Evolutionary conservation across 371 early-diverging fungal genomes (phyloP).

Genomic region (Mucor lusitanicus): DNA sequence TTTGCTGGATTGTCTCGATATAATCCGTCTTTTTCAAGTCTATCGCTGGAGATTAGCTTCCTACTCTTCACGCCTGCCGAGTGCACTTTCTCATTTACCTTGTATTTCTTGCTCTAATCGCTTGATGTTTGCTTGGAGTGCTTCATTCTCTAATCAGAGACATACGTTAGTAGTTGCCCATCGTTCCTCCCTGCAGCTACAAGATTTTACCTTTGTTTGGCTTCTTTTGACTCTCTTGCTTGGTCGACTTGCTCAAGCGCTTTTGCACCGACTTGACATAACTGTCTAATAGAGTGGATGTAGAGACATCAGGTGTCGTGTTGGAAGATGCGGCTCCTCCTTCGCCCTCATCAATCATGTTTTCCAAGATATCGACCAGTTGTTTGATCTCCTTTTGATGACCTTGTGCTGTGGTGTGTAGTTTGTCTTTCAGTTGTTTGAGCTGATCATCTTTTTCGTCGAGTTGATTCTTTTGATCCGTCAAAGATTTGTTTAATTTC

Average conservation of each 20-base stretch:
- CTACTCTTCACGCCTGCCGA: background rate
- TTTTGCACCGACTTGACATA: constrained; percentile 25
- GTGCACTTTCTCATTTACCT: constrained; percentile 2
- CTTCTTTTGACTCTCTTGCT: background rate
- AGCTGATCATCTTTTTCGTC: constrained; percentile 5
- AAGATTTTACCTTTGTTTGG: constrained; percentile 3
- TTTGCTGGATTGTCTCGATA: constrained; percentile 13
- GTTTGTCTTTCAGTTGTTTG: constrained; percentile 3
- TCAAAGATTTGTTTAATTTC: constrained; percentile 19
- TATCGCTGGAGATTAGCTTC: background rate
- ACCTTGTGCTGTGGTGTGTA: constrained; percentile 12
- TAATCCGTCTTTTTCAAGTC: constrained; percentile 2
- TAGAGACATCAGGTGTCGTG: constrained; percentile 15
- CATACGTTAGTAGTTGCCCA: background rate
- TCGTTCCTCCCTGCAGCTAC: too few relatives aligned
- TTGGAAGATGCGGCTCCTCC: background rate
- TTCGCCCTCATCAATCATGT: background rate
- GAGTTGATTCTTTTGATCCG: constrained; percentile 6
- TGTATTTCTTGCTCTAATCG: constrained; percentile 9
- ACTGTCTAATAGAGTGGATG: constrained; percentile 12
- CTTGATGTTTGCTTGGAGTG: background rate
- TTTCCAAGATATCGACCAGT: constrained; percentile 18
- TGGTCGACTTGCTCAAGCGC: background rate
- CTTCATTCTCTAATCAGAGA: background rate
- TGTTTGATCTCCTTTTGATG: constrained; percentile 22